These are phyloP conservation scores for Blastocystis sp. DNA, from an alignment of 352 stramenopile species.

Conservation along the genomic window DNA sequence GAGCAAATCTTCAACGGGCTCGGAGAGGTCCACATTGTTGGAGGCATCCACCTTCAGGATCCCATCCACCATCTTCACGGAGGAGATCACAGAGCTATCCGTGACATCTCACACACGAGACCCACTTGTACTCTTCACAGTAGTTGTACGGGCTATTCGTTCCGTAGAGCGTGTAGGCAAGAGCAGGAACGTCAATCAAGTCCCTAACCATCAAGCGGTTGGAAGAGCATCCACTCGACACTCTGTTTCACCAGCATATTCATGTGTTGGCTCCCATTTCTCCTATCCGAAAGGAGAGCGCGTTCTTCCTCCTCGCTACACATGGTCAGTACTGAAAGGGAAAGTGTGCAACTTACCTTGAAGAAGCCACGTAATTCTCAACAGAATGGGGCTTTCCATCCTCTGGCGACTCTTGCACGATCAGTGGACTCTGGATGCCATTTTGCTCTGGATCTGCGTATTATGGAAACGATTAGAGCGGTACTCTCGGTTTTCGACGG, in stretches of 20 bases:
- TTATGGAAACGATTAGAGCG: neutral
- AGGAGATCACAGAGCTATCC: constrained; percentile 28
- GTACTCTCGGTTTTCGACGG: constrained; percentile 49
- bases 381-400: constrained; percentile 19
- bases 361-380: constrained; percentile 20
- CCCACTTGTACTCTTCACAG: constrained; percentile 59
- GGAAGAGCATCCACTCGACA: neutral
- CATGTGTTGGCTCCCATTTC: constrained; percentile 42
- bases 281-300: constrained; percentile 2
- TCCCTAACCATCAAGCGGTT: neutral
- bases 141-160: constrained; percentile 63
- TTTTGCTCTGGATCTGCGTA: neutral
- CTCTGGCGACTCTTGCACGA: neutral
- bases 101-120: too few relatives aligned
- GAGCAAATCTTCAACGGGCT: constrained; percentile 16
- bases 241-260: constrained; percentile 17
- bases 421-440: neutral
- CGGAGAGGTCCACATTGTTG: neutral
- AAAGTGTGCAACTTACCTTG: constrained; percentile 15
- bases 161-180: constrained; percentile 47
- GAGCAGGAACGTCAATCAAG: constrained; percentile 46
- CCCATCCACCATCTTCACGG: constrained; percentile 30
- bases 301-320: constrained; percentile 27
- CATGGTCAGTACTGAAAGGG: neutral
- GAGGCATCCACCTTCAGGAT: constrained; percentile 29